Evolutionary conservation across 2,329 filamentous ascomycete genomes (phyloP).

Genomic region (Diaporthe eres): DNA sequence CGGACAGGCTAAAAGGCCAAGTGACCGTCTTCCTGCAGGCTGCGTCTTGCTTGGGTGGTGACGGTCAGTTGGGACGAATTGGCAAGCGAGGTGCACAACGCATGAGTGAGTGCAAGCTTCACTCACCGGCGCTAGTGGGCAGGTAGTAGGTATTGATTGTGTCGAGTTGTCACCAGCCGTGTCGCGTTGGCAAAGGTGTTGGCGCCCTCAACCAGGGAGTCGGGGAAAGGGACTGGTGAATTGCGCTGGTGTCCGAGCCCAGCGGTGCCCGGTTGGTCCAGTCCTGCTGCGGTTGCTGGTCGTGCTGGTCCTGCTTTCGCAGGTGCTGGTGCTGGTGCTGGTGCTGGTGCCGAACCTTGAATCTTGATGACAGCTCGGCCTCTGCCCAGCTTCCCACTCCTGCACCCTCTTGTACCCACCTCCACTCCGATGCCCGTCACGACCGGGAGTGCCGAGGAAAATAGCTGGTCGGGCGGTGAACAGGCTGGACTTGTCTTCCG

Average conservation of each 20-base stretch:
- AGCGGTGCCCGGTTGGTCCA: not conserved
- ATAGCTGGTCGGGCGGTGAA: conserved; percentile 37
- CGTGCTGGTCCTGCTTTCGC: not conserved
- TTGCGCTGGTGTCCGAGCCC: conserved; percentile 9
- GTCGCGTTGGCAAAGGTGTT: not conserved
- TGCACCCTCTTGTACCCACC: conserved; percentile 26
- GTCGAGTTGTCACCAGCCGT: conserved; percentile 18
- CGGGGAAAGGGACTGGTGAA: not conserved
- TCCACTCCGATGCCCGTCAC: conserved; percentile 28
- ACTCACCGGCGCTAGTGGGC: not conserved
- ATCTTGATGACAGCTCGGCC: conserved; percentile 35
- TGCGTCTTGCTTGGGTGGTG: conserved; percentile 8
- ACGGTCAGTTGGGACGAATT: conserved; percentile 23
- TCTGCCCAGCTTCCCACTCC: conserved; percentile 24
- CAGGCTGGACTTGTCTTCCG: conserved; percentile 25
- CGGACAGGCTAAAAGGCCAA: conserved; percentile 23
- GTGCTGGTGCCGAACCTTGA: conserved; percentile 24
- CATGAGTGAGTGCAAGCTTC: conserved; percentile 10
- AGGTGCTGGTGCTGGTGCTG: not conserved
- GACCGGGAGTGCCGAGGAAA: conserved; percentile 37
- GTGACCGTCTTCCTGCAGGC: conserved; percentile 15
- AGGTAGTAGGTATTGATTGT: not conserved
- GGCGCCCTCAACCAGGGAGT: conserved; percentile 5
- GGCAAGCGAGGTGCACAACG: not conserved
- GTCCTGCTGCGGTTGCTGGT: conserved; percentile 8